These are phyloP conservation scores for Candida odintsovae DNA, from an alignment of 805 yeast genomes.

Conservation along the genomic window DNA sequence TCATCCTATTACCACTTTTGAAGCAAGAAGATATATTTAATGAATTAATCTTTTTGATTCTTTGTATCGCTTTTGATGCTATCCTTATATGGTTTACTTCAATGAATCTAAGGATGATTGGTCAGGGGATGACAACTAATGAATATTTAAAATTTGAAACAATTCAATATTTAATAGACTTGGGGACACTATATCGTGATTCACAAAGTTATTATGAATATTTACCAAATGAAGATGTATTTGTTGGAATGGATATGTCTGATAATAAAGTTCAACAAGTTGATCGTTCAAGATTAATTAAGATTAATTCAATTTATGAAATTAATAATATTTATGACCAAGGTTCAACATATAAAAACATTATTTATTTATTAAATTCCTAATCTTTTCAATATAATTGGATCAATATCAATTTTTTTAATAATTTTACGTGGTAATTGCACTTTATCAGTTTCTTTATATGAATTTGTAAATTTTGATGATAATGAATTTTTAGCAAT, in stretches of 20 bases:
- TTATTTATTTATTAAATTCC: slow-evolving; percentile 12
- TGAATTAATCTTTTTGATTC: slow-evolving; percentile 28
- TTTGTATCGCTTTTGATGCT: slow-evolving; percentile 38
- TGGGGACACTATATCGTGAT: slow-evolving; percentile 29
- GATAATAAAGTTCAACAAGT: slow-evolving; percentile 12
- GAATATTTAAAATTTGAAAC: slow-evolving; percentile 70
- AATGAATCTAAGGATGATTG: slow-evolving; percentile 44
- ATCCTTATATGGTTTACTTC: slow-evolving; percentile 39
- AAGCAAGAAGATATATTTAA: slow-evolving; percentile 2
- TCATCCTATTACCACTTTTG: slow-evolving; percentile 13
- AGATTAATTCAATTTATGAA: slow-evolving; percentile 10
- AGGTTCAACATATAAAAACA: slow-evolving; percentile 15
- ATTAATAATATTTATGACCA: slow-evolving; percentile 19
- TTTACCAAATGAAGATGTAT: slow-evolving; percentile 15
- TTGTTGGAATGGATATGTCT: slow-evolving; percentile 18
- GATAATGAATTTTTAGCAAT: slow-evolving; percentile 1
- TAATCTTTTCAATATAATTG: slow-evolving; percentile 15
- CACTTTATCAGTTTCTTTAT: not conserved
- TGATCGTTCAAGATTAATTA: not conserved
- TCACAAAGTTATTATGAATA: slow-evolving; percentile 14
- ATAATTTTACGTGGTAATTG: not conserved
- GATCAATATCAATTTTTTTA: slow-evolving; percentile 3
- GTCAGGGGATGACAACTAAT: slow-evolving; percentile 69
- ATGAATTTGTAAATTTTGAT: slow-evolving; percentile 8
- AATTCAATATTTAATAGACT: slow-evolving; percentile 44